Base-by-base conservation (phyloP, 176 grass and related monocot genomes). In the Triticum monococcum region DNA sequence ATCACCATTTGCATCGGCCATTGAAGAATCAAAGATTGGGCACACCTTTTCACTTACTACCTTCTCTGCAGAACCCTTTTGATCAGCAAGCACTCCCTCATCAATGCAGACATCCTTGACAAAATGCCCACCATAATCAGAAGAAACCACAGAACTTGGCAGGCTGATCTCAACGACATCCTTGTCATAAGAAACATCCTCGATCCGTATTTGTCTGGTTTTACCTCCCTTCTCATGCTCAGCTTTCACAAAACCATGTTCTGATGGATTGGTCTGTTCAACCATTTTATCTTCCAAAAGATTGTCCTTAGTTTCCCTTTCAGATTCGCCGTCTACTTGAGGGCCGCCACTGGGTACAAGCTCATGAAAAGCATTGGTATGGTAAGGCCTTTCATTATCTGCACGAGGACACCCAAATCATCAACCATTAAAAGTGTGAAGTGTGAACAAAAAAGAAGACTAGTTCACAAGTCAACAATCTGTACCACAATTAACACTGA, bases 61-160 rank as follows among this genome's bases (percentile, higher is more conserved):
- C 8, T 89, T 88, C 75, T 90, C 86, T 64, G n/a, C 56, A 8
- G 45, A 83, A 69, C 12, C 59, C 79, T 86, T 91, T 70, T 91
- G 62, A 66, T 83, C 78, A 86, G 63, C 43, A 84, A 83, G 43
- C 62, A 81, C 63, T 32, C 89, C 92, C 67, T 91, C 95, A 86
- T 97, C 95, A 67, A 97, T 85, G 81, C 92, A 92, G 45, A 97
- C 91, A 83, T 97, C 95, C 78, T 97, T 97, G 28, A 97, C 85
- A 89, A 92, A 92, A 35, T 94, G 77, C 24, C 63, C 78, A 48
- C 81, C 62, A 30, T 91, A 77, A 87, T 89, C 70, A 14, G 79
- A 79, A 84, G 82, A 86, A 59, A 87, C 63, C 41, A 89, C 73
- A 33, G 83, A 83, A 12, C 91, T 88, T 17, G 81, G 83, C 32